Conservation (phyloP, 306 rosid species). For the Prunus mume region DNA sequence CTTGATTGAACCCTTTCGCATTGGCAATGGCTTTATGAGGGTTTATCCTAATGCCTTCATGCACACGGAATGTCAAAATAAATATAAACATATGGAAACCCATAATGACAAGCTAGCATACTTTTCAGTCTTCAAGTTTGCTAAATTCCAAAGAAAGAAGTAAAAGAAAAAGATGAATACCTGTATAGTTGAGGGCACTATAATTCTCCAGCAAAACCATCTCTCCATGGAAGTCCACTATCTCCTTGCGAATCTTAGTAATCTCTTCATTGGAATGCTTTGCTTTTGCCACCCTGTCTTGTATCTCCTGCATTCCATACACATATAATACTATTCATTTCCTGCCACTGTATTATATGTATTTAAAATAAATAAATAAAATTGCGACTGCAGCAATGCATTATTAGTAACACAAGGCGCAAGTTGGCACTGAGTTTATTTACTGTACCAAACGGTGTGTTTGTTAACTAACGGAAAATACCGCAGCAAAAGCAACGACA, state of each 20-base stretch:
- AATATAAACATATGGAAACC: too few species aligned
- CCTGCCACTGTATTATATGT: not conserved
- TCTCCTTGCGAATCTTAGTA: slow-evolving; percentile 77
- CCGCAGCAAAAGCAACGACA: not conserved
- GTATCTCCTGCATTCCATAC: slow-evolving; percentile 67
- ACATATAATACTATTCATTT: not conserved
- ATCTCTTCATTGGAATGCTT: slow-evolving; percentile 67
- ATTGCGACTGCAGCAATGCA: not conserved
- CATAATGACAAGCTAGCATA: not conserved
- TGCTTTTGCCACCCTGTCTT: slow-evolving; percentile 79
- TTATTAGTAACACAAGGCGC: not conserved
- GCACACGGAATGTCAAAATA: too few species aligned
- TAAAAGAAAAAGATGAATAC: slow-evolving; percentile 25
- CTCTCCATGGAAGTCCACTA: slow-evolving; percentile 98
- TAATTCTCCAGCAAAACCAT: slow-evolving; percentile 97
- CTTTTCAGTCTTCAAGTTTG: not conserved
- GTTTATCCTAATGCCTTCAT: not conserved
- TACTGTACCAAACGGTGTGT: not conserved
- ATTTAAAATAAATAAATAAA: not conserved
- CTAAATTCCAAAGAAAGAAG: not conserved
- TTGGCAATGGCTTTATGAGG: not conserved
- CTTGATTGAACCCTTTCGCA: not conserved
- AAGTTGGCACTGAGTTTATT: not conserved
- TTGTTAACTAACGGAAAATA: slow-evolving; percentile 2
- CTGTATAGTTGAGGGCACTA: slow-evolving; percentile 97